Conservation (phyloP, 1,284 basidiomycete genomes). For the Microbotryum saponariae region DNA sequence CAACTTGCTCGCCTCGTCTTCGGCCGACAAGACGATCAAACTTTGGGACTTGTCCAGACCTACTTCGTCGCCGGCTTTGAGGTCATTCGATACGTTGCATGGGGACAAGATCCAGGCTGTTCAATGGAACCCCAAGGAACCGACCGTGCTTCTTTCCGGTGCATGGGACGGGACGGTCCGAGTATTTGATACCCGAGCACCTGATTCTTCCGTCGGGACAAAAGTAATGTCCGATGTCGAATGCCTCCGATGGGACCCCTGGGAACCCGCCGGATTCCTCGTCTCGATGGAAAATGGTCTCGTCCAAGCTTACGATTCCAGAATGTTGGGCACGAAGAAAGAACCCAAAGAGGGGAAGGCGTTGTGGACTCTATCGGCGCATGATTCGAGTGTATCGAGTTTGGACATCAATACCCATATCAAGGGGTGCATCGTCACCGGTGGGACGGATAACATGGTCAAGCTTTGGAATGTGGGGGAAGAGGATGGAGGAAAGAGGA, state of each 20-base stretch:
- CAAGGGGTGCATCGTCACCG: constrained; percentile 82
- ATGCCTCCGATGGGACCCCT: constrained; percentile 90
- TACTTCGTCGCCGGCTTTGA: constrained; percentile 52
- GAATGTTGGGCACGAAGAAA: constrained; percentile 61
- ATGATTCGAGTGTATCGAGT: constrained; percentile 86
- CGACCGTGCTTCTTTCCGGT: constrained; percentile 82
- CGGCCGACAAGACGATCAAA: constrained; percentile 92
- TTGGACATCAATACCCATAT: constrained; percentile 88
- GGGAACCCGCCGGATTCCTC: constrained; percentile 78
- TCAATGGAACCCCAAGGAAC: constrained; percentile 84
- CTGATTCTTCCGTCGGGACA: constrained; percentile 56
- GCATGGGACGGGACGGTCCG: constrained; percentile 89
- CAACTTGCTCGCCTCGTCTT: constrained; percentile 83
- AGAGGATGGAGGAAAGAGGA: constrained; percentile 49
- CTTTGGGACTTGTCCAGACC: constrained; percentile 83
- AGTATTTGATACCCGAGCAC: constrained; percentile 83
- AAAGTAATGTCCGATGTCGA: constrained; percentile 75
- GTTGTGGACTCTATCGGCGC: constrained; percentile 84
- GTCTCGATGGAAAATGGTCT: constrained; percentile 89
- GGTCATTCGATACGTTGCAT: constrained; percentile 73
- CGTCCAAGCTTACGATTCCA: constrained; percentile 83
- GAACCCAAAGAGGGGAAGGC: constrained; percentile 38
- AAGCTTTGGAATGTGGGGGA: constrained; percentile 86
- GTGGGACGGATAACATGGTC: constrained; percentile 82
- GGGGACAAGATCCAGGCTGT: constrained; percentile 96